These are phyloP conservation scores for Cytospora mali DNA, from an alignment of 2,329 filamentous ascomycete genomes.

Conservation along the genomic window DNA sequence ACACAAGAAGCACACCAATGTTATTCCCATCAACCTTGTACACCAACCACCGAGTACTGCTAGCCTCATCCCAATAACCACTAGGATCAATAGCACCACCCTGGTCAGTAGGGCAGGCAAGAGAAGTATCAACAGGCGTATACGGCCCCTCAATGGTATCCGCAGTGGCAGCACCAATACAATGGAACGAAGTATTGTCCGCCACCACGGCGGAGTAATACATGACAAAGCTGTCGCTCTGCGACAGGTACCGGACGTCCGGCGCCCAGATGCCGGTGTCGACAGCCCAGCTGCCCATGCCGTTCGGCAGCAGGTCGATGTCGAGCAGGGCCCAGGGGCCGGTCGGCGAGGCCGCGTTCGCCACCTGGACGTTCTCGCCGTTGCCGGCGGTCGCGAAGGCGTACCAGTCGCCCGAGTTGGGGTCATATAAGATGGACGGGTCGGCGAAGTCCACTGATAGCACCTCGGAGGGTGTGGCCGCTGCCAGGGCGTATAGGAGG, in stretches of 20 bases:
- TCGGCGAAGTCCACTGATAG: constrained; percentile 46
- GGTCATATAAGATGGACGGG: constrained; percentile 45
- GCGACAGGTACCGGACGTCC: constrained; percentile 47
- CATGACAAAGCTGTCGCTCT: constrained; percentile 47
- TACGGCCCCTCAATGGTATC: constrained; percentile 44
- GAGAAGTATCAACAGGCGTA: constrained; percentile 38
- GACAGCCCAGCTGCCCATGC: constrained; percentile 49
- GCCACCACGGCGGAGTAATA: constrained; percentile 49
- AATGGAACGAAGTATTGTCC: constrained; percentile 42
- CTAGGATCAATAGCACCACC: constrained; percentile 55
- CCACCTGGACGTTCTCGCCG: constrained; percentile 49
- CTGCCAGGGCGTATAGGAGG: background rate
- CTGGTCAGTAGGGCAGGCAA: constrained; percentile 45
- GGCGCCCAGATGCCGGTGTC: constrained; percentile 51
- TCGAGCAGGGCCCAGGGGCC: constrained; percentile 41
- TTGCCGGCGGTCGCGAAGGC: constrained; percentile 52
- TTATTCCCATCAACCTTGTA: constrained; percentile 59
- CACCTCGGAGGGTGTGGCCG: constrained; percentile 1
- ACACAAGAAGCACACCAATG: constrained; percentile 30
- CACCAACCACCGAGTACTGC: constrained; percentile 48
- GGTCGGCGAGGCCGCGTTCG: constrained; percentile 47
- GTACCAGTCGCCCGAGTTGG: constrained; percentile 48
- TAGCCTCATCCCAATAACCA: constrained; percentile 49
- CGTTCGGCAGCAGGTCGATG: constrained; percentile 48
- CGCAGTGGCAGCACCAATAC: constrained; percentile 49